Conservation (phyloP, 257 asterid species). For the Solanum neorickii region DNA sequence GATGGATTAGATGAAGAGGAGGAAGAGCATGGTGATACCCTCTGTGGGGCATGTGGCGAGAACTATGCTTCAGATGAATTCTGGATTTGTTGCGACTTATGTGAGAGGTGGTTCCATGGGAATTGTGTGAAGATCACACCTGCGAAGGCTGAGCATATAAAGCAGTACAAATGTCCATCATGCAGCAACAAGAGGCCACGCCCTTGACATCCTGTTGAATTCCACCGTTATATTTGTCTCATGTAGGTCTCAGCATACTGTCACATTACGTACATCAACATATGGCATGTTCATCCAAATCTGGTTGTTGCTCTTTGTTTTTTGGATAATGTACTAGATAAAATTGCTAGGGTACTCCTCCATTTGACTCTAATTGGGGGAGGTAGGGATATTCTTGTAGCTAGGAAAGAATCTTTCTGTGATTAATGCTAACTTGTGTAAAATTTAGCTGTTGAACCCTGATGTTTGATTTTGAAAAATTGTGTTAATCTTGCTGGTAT, state of each 20-base stretch:
- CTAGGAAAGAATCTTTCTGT: neutral
- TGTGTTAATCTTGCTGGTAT: neutral
- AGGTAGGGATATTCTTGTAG: neutral
- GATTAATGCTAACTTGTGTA: neutral
- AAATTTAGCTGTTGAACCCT: neutral
- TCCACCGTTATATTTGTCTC: neutral
- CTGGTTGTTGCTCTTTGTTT: neutral
- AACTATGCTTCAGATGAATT: conserved; percentile 51
- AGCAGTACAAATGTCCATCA: conserved; percentile 81
- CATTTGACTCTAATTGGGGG: neutral
- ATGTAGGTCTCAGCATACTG: neutral
- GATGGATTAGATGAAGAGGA: conserved; percentile 25
- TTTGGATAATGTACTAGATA: neutral
- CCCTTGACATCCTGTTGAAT: conserved; percentile 9
- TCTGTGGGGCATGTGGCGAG: conserved; percentile 75
- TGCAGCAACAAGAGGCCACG: conserved; percentile 66
- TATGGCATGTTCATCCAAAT: neutral
- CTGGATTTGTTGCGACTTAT: conserved; percentile 73
- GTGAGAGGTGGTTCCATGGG: conserved; percentile 86
- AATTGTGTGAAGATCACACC: conserved; percentile 81
- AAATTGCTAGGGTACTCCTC: neutral
- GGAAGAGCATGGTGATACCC: conserved; percentile 60
- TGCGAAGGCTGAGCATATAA: conserved; percentile 74
- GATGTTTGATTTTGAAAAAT: neutral
- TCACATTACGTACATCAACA: neutral